Evolutionary conservation across 1,139 yeast species (phyloP), one percentile per base, ranked within the genome.

Genomic region (Geotrichum fermentans): DNA sequence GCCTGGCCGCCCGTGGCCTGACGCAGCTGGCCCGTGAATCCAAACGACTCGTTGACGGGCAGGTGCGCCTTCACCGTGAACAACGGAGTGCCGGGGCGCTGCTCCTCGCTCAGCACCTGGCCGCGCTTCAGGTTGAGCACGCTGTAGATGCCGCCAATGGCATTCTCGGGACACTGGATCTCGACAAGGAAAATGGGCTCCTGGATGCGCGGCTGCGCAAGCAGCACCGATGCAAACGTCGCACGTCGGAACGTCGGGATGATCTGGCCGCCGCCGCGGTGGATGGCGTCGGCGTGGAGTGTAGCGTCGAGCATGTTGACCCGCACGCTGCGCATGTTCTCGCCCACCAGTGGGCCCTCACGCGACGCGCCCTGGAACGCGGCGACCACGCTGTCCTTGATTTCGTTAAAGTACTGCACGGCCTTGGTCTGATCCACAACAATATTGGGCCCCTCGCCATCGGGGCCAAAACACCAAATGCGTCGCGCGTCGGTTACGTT

Each of bases 381-480:
- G 73, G 98, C 92, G 70, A 90, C 96, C 70, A 90, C 96, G 69
- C 96, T 90, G 77, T 92, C 98, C 87, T 92, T 92, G 82, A 92
- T 92, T 82, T 92, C 98, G 76, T 81, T 76, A 79, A 92, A 84
- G 90, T 90, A 92, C 80, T 92, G 97, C 59, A 92, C 97, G 69
- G 98, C 97, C 92, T 92, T 92, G 71, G 98, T 90, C 80, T 90
- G 97, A 80, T 92, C 98, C 75, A 92, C 95, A 73, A 92, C 97
- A 73, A 92, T 76, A 80, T 92, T 92, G 70, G 98, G 92, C 79
- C 98, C 98, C 74, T 79, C 81, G 78, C 97, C 97, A 71, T 92
- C 98, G 73, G 98, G 98, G 80, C 98, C 98, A 89, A 92, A 92
- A 85, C 97, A 89, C 98, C 98, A 92, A 72, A 92, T 92, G 94